A percentile compares a stretch with the other conserved stretches of the same genome.
Evolutionary conservation across 768 basidiomycete species (phyloP).

Genomic region (Rhizopogon vesiculosus): DNA sequence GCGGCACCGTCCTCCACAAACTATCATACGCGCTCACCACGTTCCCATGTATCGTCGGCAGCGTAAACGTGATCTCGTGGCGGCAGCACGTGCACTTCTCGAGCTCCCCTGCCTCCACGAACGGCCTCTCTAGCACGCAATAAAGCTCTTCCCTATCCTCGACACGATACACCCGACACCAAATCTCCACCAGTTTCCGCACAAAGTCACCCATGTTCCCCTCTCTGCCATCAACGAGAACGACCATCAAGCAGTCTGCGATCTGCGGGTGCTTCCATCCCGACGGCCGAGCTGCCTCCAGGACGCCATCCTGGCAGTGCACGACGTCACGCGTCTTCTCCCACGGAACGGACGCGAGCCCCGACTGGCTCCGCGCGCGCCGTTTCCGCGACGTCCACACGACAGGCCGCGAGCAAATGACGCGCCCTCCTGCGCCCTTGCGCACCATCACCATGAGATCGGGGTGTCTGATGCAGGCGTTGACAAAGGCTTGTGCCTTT

Average conservation of each 20-base stretch:
- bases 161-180: conserved; percentile 23
- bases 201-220: conserved; percentile 27
- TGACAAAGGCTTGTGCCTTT: conserved; percentile 23
- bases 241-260: conserved; percentile 25
- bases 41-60: conserved; percentile 13
- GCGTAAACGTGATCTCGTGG: conserved; percentile 4
- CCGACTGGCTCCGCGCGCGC: conserved; percentile 21
- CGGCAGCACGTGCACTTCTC: conserved; percentile 12
- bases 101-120: conserved; percentile 22
- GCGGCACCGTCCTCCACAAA: conserved; percentile 22
- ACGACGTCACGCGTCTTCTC: conserved; percentile 14
- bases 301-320: conserved; percentile 15
- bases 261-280: conserved; percentile 12
- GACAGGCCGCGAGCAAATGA: conserved; percentile 18
- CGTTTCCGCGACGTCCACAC: conserved; percentile 23
- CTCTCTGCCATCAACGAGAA: conserved; percentile 21
- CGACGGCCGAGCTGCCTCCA: conserved; percentile 20
- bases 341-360: conserved; percentile 20
- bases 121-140: conserved; percentile 12
- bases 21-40: conserved; percentile 15
- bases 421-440: conserved; percentile 14
- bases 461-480: conserved; percentile 26
- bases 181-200: conserved; percentile 20
- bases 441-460: conserved; percentile 28
- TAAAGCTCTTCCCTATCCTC: conserved; percentile 15